Conservation (phyloP, 2,329 filamentous ascomycete genomes). For the Teratosphaeria gauchensis region DNA sequence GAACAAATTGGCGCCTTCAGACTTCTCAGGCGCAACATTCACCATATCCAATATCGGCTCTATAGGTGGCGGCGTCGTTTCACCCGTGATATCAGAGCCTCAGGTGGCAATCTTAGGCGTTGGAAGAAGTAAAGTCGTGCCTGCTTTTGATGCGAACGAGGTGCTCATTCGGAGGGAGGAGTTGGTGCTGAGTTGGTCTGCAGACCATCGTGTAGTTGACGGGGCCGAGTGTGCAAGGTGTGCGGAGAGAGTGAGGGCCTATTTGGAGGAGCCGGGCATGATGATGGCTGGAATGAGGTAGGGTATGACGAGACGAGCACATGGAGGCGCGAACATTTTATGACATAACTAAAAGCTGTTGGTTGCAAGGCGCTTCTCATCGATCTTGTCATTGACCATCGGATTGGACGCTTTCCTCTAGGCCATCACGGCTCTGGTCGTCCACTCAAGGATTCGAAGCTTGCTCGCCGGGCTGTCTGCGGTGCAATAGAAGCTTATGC, state of each 20-base stretch:
- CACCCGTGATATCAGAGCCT: conserved; percentile 79
- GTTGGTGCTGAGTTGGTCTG: conserved; percentile 91
- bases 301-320: neutral
- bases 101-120: conserved; percentile 90
- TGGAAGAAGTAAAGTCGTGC: conserved; percentile 68
- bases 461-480: neutral
- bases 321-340: neutral
- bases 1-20: conserved; percentile 64
- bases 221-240: conserved; percentile 90
- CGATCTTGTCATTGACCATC: neutral
- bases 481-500: neutral
- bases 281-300: conserved; percentile 77
- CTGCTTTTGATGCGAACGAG: conserved; percentile 56
- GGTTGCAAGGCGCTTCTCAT: neutral
- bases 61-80: conserved; percentile 85
- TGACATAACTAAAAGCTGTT: neutral
- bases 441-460: too few relatives aligned
- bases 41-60: conserved; percentile 95
- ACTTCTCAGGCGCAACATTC: conserved; percentile 81
- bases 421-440: neutral
- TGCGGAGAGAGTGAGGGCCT: conserved; percentile 66
- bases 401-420: too few relatives aligned
- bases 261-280: conserved; percentile 74
- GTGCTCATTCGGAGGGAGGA: conserved; percentile 65
- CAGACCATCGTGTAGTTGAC: conserved; percentile 88